Evolutionary conservation across 495 filamentous ascomycete genomes (phyloP), one percentile per base, ranked within the genome.

Genomic region (Neurospora sp.): DNA sequence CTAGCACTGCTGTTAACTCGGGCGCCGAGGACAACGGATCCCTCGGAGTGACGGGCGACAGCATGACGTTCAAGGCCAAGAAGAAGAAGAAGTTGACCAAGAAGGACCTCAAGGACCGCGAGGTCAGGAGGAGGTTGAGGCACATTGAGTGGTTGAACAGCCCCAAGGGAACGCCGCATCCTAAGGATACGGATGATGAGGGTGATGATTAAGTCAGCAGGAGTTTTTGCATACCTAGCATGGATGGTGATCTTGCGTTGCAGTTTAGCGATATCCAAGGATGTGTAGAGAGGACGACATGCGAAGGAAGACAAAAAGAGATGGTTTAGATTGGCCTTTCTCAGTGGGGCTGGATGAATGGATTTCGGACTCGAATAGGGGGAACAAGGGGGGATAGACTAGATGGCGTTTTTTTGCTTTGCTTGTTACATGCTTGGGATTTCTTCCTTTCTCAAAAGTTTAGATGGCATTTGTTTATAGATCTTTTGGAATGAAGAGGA

Each of bases 71-170:
- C 90, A 91, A 90, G 81, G 88, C 94, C 4, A 86, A 84, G 78
- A 94, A 94, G 87, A 98, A 97, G 92, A 97, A 95, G 90, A 99
- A 99, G 93, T 86, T 97, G 89, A 99, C 96, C 70, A 91, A 95
- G 84, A 93, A 92, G 81, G 94, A 99, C 84, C 74, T 93, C 78
- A 99, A 99, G 88, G 96, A 99, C 76, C 86, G 92, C 4, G 96
- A 99, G 82, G 91, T 91, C 38, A 87, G 96, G 75, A 88, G 95
- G 73, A 86, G 95, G 80, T 84, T 99, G 83, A 92, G 96, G 80
- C 93, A 98, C 82, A 94, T 99, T 75, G 95, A 98, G 82, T 99
- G 96, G 94, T 83, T 92, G 74, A 94, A 91, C 79, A 89, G 85
- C 76, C 88, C 90, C 77, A 90, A 92, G 87, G 92, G 92, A 9